Evolutionary conservation across 1,284 basidiomycete genomes (phyloP).

Genomic region (Cutaneotrichosporon arboriforme): DNA sequence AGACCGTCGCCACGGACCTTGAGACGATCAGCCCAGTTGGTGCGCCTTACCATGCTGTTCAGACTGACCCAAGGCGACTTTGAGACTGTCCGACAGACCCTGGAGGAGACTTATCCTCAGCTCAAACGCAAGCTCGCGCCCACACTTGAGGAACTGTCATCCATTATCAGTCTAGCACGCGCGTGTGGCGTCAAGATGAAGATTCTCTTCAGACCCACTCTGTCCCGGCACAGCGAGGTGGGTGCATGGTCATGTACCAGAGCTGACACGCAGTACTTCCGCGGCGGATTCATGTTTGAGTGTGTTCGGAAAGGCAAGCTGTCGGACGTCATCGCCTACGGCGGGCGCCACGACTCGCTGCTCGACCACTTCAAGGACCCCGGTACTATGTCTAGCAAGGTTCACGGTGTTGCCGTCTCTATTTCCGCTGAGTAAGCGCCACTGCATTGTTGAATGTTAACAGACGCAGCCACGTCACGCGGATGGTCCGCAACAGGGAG

Average conservation of each 20-base stretch:
- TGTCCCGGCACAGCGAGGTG: slow-evolving; percentile 38
- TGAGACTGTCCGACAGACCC: slow-evolving; percentile 21
- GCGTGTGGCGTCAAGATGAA: slow-evolving; percentile 50
- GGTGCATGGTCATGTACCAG: slow-evolving; percentile 10
- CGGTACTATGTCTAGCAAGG: slow-evolving; percentile 34
- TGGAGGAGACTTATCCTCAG: slow-evolving; percentile 30
- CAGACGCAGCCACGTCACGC: slow-evolving; percentile 46
- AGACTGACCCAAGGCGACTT: slow-evolving; percentile 29
- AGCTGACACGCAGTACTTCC: slow-evolving; percentile 45
- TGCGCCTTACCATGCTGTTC: too few species aligned
- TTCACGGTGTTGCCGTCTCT: slow-evolving; percentile 54
- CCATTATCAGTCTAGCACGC: slow-evolving; percentile 47
- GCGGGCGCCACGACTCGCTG: slow-evolving; percentile 46
- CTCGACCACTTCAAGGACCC: slow-evolving; percentile 51
- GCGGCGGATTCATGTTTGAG: slow-evolving; percentile 54
- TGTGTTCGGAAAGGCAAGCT: slow-evolving; percentile 50
- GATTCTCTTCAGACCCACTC: slow-evolving; percentile 51
- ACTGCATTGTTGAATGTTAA: neutral
- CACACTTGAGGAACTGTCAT: slow-evolving; percentile 47
- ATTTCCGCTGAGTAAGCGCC: slow-evolving; percentile 49
- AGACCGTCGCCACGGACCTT: slow-evolving; percentile 33
- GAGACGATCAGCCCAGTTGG: slow-evolving; percentile 40
- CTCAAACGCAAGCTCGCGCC: slow-evolving; percentile 27
- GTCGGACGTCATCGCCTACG: slow-evolving; percentile 51
- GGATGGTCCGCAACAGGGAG: slow-evolving; percentile 48